Evolutionary conservation across 345 rosid genomes (phyloP).

Genomic region (Xanthoceras sorbifolium): DNA sequence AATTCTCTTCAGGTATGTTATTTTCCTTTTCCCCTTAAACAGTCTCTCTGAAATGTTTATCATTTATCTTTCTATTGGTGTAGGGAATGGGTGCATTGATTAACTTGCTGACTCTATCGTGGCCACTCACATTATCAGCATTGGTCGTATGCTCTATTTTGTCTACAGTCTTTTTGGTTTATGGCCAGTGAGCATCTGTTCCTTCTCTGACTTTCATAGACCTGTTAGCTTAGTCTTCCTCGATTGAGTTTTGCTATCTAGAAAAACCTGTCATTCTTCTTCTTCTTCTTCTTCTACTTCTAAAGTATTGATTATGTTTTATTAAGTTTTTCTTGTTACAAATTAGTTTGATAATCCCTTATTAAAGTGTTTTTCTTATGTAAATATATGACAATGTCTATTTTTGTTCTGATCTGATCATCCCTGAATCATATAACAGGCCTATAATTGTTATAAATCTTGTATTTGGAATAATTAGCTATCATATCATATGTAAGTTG

Average conservation of each 20-base stretch:
- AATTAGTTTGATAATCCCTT: not conserved
- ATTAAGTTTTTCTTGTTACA: not conserved
- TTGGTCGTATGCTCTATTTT: conserved; percentile 41
- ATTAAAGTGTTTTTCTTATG: not conserved
- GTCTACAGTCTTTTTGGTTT: conserved; percentile 39
- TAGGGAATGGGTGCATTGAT: conserved; percentile 61
- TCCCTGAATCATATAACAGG: not conserved
- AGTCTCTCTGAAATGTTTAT: not conserved
- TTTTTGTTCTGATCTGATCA: not conserved
- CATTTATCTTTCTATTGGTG: conserved; percentile 5
- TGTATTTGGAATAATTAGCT: not conserved
- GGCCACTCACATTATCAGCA: conserved; percentile 59
- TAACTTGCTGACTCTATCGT: conserved; percentile 51
- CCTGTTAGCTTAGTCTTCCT: not conserved
- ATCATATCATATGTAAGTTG: not conserved
- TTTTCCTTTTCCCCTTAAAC: not conserved
- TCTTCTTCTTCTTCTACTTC: too few species aligned
- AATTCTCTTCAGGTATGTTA: conserved; percentile 51
- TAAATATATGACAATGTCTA: not conserved
- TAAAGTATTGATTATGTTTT: not conserved
- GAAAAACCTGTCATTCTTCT: too few species aligned
- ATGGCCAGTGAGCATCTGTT: conserved; percentile 47
- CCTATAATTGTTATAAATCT: not conserved
- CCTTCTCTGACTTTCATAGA: conserved; percentile 1
- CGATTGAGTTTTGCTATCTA: not conserved